Conservation (phyloP, 106 monocot genomes). For the Allium cepa region DNA sequence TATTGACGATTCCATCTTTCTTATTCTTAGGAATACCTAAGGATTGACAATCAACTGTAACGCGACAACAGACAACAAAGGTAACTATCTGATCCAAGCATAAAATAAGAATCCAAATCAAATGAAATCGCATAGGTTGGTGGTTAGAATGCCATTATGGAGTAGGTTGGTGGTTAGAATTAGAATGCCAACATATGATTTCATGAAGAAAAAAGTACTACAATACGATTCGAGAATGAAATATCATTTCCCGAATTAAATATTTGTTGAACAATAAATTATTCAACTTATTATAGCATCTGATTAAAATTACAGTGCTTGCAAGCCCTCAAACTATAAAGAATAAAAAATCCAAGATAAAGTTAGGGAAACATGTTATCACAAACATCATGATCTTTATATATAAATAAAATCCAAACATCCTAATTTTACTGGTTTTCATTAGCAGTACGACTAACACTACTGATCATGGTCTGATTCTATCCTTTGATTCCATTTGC, state of each 20-base stretch:
- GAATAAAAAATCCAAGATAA: too few species aligned
- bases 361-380: too few species aligned
- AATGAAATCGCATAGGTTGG: conserved; percentile 9
- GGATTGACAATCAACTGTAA: not conserved
- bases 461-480: not conserved
- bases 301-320: too few species aligned
- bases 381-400: too few species aligned
- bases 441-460: not conserved
- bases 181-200: too few species aligned
- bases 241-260: too few species aligned
- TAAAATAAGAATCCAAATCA: not conserved
- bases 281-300: too few species aligned
- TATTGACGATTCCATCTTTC: not conserved
- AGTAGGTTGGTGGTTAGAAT: too few species aligned
- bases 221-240: too few species aligned
- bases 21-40: conserved; percentile 12
- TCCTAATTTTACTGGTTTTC: conserved; percentile 2
- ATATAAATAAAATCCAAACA: not conserved
- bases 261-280: too few species aligned
- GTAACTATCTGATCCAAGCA: conserved; percentile 21
- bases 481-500: conserved; percentile 18
- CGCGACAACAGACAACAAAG: conserved; percentile 19
- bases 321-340: too few species aligned
- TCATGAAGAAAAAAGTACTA: too few species aligned
- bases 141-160: not conserved